Evolutionary conservation across 768 basidiomycete genomes (phyloP), one percentile per base, ranked within the genome.

Genomic region (Lentinula detonsa): DNA sequence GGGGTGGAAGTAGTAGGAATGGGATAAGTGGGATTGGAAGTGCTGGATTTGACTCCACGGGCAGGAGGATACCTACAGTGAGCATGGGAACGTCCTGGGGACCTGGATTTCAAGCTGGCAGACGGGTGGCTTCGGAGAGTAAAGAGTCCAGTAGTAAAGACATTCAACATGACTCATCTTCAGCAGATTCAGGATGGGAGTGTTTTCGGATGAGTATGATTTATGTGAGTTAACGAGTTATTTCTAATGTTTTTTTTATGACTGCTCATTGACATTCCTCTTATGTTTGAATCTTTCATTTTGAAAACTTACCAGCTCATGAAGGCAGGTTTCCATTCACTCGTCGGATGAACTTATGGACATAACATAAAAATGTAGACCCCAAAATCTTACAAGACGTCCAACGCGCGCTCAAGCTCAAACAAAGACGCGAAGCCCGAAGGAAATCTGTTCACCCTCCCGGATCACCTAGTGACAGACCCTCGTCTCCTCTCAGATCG

Each of bases 321-420:
- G 89, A 91, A 83, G 90, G 90, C 80, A 79, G 76, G 77, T 73
- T 23, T 62, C 7, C 18, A 15, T 18, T 46, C 13, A 40, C n/a
- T 16, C 23, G 35, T 21, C 3, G 15, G 34, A 33, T 48, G 6
- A 35, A 39, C 50, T n/a, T 18, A 18, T 21, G 16, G 11, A 0
- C 48, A 3, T 23, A 35, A 18, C 7, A 33, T 35, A 3, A 34
- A 13, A 6, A 28, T 16, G n/a, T 37, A 93, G 90, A 93, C 74
- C 88, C 90, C 18, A 80, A 80, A 65, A 87, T 93, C 63, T 70
- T 92, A 57, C 89, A 88, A 69, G 91, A 92, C 63, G 88, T 93
- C 5, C 88, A 91, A 65, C 83, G 85, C 57, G 90, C 88, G 5
- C 68, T 93, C 34, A 84, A 82, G 60, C 73, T 90, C 56, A 91